phyloP scores from a whole-genome alignment of 148 eudicot species.

The Rhododendron ovatum region DNA sequence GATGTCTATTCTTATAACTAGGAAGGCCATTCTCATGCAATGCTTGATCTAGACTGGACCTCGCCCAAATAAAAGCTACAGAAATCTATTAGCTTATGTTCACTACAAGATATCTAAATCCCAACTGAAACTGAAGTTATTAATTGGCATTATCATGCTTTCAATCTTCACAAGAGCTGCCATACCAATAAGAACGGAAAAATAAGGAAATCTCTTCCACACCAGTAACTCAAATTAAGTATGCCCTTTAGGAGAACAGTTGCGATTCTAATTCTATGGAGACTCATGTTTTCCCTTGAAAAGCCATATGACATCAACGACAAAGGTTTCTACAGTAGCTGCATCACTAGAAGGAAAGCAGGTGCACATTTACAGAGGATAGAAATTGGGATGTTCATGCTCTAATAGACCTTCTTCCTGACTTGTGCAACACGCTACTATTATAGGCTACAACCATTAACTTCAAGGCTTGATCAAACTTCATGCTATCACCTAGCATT shows the following conservation, averaged over 20 bases:
- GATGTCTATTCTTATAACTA: not conserved
- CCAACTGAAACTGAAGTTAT: not conserved
- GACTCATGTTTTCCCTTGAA: not conserved
- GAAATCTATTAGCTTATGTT: not conserved
- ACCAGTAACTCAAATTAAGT: not conserved
- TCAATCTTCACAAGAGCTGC: not conserved
- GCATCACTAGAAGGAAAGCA: not conserved
- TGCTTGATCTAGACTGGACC: not conserved
- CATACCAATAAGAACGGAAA: not conserved
- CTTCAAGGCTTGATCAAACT: not conserved
- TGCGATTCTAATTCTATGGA: not conserved
- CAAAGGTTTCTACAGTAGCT: not conserved
- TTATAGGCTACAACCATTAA: not conserved
- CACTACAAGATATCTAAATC: not conserved
- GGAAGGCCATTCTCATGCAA: not conserved
- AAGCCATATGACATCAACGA: not conserved
- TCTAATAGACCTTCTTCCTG: not conserved
- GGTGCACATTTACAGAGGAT: not conserved
- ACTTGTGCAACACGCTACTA: not conserved
- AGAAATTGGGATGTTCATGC: not conserved
- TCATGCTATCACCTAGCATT: not conserved
- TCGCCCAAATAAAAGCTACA: not conserved
- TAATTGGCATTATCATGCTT: not conserved
- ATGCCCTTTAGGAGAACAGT: not conserved
- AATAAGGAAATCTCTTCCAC: not conserved